phyloP scores from a whole-genome alignment of 805 yeast genomes.

The Pichia insulana region DNA sequence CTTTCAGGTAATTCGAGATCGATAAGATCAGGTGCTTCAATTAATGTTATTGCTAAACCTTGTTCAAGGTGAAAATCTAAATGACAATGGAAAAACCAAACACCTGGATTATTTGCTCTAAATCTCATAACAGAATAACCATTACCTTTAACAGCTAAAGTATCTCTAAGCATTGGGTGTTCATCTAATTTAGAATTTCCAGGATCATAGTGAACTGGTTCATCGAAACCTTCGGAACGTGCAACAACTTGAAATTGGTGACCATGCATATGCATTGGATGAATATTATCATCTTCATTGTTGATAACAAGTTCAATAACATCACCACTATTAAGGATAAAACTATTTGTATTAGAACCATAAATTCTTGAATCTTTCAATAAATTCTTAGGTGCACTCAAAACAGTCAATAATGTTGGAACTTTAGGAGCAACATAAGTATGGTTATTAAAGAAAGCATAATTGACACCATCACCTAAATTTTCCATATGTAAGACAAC shows the following conservation, averaged over 20 bases:
- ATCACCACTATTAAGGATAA: conserved; percentile 50
- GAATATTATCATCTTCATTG: conserved; percentile 80
- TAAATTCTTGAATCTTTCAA: conserved; percentile 56
- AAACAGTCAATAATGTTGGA: conserved; percentile 58
- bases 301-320: conserved; percentile 70
- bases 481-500: conserved; percentile 58
- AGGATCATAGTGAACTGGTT: conserved; percentile 45
- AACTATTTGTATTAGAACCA: conserved; percentile 61
- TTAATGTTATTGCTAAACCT: conserved; percentile 63
- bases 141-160: conserved; percentile 56
- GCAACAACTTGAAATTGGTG: conserved; percentile 75
- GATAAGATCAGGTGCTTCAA: conserved; percentile 52
- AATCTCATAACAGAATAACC: conserved; percentile 66
- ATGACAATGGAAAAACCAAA: conserved; percentile 93
- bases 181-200: conserved; percentile 40
- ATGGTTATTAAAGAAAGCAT: conserved; percentile 66
- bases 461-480: conserved; percentile 65
- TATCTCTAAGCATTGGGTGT: conserved; percentile 61
- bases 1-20: conserved; percentile 42
- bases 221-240: conserved; percentile 51
- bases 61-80: conserved; percentile 80
- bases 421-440: conserved; percentile 60
- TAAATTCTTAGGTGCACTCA: conserved; percentile 45
- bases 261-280: conserved; percentile 96
- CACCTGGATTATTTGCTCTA: conserved; percentile 81